Percentiles rank a stretch among this genome's conserved stretches.
phyloP scores from a whole-genome alignment of 768 basidiomycete species.

The Gautieria morchelliformis region DNA sequence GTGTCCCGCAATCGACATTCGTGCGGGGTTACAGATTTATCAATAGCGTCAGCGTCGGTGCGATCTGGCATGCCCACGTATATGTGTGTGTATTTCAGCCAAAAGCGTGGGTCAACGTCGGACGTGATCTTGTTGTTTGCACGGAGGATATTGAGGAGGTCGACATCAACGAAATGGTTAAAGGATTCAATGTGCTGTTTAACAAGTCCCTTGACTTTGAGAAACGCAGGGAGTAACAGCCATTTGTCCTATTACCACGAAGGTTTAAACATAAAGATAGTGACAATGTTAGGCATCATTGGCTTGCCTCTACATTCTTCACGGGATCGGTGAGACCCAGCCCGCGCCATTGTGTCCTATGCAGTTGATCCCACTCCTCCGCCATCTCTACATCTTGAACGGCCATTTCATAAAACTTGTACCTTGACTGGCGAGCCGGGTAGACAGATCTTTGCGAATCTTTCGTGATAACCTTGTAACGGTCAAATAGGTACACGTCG shows the following conservation, averaged over 20 bases:
- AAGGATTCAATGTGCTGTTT: slow-evolving; percentile 99
- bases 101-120: slow-evolving; percentile 94
- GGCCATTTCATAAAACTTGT: neutral
- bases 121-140: slow-evolving; percentile 92
- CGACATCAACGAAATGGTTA: slow-evolving; percentile 97
- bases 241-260: slow-evolving; percentile 77
- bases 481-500: too few relatives aligned
- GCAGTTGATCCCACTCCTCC: slow-evolving; percentile 51
- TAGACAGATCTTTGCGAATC: too few relatives aligned
- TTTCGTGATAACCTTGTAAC: too few relatives aligned
- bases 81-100: slow-evolving; percentile 94
- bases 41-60: slow-evolving; percentile 69
- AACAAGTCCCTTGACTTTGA: slow-evolving; percentile 96
- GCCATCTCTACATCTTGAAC: slow-evolving; percentile 18
- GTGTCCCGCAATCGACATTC: slow-evolving; percentile 95
- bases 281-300: neutral
- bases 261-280: neutral
- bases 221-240: slow-evolving; percentile 91
- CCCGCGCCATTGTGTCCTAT: slow-evolving; percentile 58
- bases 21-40: slow-evolving; percentile 85
- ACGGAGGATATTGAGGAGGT: slow-evolving; percentile 93
- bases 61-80: slow-evolving; percentile 87
- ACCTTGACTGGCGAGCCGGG: too few relatives aligned
- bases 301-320: slow-evolving; percentile 80
- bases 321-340: slow-evolving; percentile 81